These are phyloP conservation scores for Hibiscus tridactylites DNA, from an alignment of 345 rosid species.

Conservation along the genomic window DNA sequence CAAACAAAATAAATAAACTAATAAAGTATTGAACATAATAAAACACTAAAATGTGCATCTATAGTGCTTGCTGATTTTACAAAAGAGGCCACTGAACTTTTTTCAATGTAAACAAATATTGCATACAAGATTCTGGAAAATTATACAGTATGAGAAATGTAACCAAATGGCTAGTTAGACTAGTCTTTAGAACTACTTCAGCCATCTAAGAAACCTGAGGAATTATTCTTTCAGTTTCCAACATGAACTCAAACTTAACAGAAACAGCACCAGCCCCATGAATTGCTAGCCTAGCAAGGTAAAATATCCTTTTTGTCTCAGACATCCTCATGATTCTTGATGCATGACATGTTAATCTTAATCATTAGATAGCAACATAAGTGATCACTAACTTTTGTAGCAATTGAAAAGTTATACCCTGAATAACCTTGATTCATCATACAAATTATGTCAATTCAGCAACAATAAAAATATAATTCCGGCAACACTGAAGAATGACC, in stretches of 20 bases:
- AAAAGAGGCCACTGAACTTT: background rate
- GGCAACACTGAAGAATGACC: background rate
- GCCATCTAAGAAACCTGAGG: background rate
- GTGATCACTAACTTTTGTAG: background rate
- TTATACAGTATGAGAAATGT: background rate
- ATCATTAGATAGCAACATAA: background rate
- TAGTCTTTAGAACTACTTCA: background rate
- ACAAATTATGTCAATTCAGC: background rate
- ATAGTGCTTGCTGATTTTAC: background rate
- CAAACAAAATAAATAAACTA: background rate
- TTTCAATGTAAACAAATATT: background rate
- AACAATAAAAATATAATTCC: background rate
- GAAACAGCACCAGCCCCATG: background rate
- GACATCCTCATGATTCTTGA: background rate
- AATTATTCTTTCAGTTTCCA: background rate
- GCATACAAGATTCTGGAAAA: background rate
- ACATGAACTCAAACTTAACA: background rate
- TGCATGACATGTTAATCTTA: background rate
- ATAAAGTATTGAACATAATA: background rate
- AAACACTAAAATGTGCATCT: background rate
- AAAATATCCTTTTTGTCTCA: background rate
- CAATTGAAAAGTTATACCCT: background rate
- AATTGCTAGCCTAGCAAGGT: background rate
- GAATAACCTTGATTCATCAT: background rate
- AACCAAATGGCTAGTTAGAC: background rate